A percentile compares a stretch with the other conserved stretches of the same genome.
phyloP scores from a whole-genome alignment of 805 yeast genomes.

The Tetrapisispora taiwanensis region DNA sequence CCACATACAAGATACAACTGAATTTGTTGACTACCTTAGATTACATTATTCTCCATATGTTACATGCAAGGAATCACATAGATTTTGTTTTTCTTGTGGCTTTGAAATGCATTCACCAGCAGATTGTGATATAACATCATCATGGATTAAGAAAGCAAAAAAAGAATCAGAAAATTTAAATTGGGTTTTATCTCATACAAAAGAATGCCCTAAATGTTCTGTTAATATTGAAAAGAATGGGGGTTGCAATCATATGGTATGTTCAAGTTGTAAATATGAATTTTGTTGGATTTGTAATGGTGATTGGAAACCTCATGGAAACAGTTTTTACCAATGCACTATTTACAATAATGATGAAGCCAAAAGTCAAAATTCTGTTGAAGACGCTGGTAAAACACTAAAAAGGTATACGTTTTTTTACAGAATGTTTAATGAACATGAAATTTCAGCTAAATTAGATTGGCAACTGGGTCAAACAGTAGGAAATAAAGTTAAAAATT shows the following conservation, averaged over 20 bases:
- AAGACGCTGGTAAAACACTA: conserved; percentile 32
- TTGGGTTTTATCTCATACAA: conserved; percentile 81
- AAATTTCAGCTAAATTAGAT: conserved; percentile 66
- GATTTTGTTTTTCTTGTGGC: conserved; percentile 71
- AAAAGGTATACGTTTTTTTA: conserved; percentile 66
- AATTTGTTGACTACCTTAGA: conserved; percentile 19
- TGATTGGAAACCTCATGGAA: conserved; percentile 63
- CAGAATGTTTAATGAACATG: conserved; percentile 65
- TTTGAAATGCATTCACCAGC: conserved; percentile 73
- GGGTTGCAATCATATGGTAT: conserved; percentile 95
- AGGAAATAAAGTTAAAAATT: conserved; percentile 48
- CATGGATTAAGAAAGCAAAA: conserved; percentile 70
- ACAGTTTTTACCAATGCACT: conserved; percentile 57
- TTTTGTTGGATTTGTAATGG: conserved; percentile 92
- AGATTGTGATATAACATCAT: conserved; percentile 58
- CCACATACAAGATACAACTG: conserved; percentile 29
- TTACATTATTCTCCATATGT: conserved; percentile 50
- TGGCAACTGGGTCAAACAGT: conserved; percentile 50
- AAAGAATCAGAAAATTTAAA: conserved; percentile 82
- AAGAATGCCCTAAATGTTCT: conserved; percentile 75
- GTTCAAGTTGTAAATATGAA: conserved; percentile 63
- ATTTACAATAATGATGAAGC: conserved; percentile 39
- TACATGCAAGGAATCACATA: conserved; percentile 52
- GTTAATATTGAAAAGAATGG: conserved; percentile 84
- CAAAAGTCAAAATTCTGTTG: conserved; percentile 14